These are phyloP conservation scores for Candida easanensis DNA, from an alignment of 805 yeast genomes.

Conservation along the genomic window DNA sequence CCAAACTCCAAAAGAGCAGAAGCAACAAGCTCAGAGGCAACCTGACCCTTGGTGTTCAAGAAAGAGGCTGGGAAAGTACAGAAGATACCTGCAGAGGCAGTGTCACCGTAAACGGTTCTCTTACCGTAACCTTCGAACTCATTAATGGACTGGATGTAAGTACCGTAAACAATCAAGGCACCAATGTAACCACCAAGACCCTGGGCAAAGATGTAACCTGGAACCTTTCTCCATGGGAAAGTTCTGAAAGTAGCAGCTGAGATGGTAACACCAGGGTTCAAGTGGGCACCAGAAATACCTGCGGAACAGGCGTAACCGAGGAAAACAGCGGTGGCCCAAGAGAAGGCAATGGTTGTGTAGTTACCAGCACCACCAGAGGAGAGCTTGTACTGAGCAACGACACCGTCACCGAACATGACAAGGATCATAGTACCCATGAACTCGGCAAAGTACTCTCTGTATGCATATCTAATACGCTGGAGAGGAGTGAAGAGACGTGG, in stretches of 20 bases:
- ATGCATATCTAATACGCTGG: constrained; percentile 28
- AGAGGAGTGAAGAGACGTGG: constrained; percentile 20
- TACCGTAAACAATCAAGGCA: constrained; percentile 43
- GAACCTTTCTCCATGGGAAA: constrained; percentile 48
- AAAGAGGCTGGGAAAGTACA: constrained; percentile 43
- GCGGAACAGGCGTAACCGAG: constrained; percentile 50
- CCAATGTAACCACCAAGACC: constrained; percentile 48
- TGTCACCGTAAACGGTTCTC: constrained; percentile 24
- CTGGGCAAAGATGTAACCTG: constrained; percentile 44
- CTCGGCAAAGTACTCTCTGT: constrained; percentile 50
- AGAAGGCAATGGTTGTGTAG: constrained; percentile 40
- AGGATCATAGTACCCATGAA: constrained; percentile 48
- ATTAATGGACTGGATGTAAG: constrained; percentile 39
- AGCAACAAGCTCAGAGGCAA: constrained; percentile 45
- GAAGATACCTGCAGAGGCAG: constrained; percentile 42
- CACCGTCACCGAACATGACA: constrained; percentile 47
- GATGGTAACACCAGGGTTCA: constrained; percentile 52
- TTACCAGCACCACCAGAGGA: constrained; percentile 39
- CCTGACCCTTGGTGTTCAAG: constrained; percentile 41
- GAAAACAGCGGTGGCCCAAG: constrained; percentile 56
- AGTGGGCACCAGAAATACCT: constrained; percentile 58
- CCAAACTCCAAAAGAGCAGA: constrained; percentile 44
- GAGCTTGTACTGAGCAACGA: constrained; percentile 41
- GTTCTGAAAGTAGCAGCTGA: constrained; percentile 46
- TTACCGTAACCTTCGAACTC: constrained; percentile 33